Evolutionary conservation across 495 filamentous ascomycete species (phyloP), one percentile per base, ranked within the genome.

Genomic region (Chaetomium fimeti): DNA sequence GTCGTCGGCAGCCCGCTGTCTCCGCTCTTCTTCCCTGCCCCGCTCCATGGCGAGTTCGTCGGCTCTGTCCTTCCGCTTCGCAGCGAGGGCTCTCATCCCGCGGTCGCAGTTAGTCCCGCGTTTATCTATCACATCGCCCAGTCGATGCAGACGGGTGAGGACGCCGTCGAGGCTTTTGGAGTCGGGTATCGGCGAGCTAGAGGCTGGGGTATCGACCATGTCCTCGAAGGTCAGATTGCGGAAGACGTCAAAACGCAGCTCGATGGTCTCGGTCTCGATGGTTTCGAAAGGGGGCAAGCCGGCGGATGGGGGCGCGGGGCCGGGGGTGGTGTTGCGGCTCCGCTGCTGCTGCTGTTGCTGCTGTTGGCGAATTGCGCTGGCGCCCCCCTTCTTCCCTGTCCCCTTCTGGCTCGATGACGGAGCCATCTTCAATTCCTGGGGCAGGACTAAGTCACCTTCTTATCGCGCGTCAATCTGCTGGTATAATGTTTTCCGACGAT

Each of bases 311-410:
- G 83, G 76, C 47, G 81, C 79, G 66, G 81, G 84, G 45, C 89
- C 89, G 43, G 91, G 91, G 4, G 91, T 96, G 13, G 91, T 92
- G 75, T 94, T 93, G 69, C 91, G 88, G 71, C 90, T 93, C 61
- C 88, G 87, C 69, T 90, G 90, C 65, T 72, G 71, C 32, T 73
- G 72, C 55, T 74, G 86, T 66, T 90, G 89, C 64, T 70, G 68
- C 32, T 71, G 70, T 42, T 74, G 70, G 54, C 85, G 87, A 62
- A 91, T 87, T 54, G 79, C 83, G 68, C 87, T 87, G 62, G 87
- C 76, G 60, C 79, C 81, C 63, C 76, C 81, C 69, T 85, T 87
- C 83, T 92, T 92, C 68, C 88, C 84, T 66, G 91, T 92, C 64
- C 90, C 88, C 76, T 92, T 92, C 72, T 85, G 83, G 62, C 83